Conservation (phyloP, 176 grass and related monocot species). For the Zoysia japonica region DNA sequence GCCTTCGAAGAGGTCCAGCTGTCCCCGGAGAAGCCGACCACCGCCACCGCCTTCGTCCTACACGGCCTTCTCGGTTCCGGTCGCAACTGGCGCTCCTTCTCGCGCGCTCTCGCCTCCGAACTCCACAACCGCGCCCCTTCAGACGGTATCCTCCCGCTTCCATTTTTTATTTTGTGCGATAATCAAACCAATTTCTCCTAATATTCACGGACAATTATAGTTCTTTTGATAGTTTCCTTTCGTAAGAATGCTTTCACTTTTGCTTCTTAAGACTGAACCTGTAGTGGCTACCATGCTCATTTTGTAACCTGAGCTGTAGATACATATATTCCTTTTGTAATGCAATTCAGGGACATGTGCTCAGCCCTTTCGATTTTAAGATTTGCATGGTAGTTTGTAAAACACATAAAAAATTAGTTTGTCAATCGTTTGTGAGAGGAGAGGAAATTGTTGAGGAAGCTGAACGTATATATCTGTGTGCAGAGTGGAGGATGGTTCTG, state of each 20-base stretch:
- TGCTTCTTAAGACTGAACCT: neutral
- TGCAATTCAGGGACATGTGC: neutral
- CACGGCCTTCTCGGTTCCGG: slow-evolving; percentile 91
- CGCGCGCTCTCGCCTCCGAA: slow-evolving; percentile 66
- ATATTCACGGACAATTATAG: neutral
- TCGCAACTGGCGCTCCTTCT: slow-evolving; percentile 89
- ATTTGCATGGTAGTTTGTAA: neutral
- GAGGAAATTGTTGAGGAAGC: neutral
- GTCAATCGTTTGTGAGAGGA: neutral
- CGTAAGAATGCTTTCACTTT: neutral
- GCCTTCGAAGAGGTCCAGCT: slow-evolving; percentile 82
- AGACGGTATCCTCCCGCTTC: slow-evolving; percentile 44
- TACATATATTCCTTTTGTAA: neutral
- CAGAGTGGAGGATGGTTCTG: slow-evolving; percentile 91
- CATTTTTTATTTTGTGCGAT: neutral
- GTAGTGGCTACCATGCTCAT: neutral
- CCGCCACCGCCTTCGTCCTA: slow-evolving; percentile 81
- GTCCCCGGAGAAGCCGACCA: slow-evolving; percentile 53
- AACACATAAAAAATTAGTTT: neutral
- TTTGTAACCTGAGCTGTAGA: neutral
- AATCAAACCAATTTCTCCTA: neutral
- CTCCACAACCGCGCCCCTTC: slow-evolving; percentile 64
- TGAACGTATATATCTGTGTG: slow-evolving; percentile 7
- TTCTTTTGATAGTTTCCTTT: neutral
- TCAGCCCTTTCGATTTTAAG: neutral